Evolutionary conservation across 2,329 filamentous ascomycete genomes (phyloP).

Genomic region (Aspergillus sp.): DNA sequence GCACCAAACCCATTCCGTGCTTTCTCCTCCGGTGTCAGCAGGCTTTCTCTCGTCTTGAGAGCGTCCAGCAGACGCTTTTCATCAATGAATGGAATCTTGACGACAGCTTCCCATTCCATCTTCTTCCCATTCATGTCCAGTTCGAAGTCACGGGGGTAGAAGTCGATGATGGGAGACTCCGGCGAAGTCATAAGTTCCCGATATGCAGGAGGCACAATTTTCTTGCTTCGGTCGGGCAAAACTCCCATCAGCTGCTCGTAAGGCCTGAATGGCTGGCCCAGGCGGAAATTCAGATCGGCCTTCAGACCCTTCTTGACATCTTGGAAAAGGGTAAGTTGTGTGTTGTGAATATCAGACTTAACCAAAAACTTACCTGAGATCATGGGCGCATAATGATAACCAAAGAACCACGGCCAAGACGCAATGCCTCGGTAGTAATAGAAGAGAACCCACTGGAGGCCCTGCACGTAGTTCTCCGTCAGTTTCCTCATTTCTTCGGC

Average conservation of each 20-base stretch:
- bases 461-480: slow-evolving; percentile 95
- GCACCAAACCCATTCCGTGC: slow-evolving; percentile 87
- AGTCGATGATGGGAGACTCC: slow-evolving; percentile 92
- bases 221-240: slow-evolving; percentile 93
- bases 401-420: slow-evolving; percentile 98
- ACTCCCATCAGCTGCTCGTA: slow-evolving; percentile 99
- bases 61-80: slow-evolving; percentile 80
- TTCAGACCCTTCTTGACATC: slow-evolving; percentile 86
- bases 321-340: slow-evolving; percentile 31
- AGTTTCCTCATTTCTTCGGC: slow-evolving; percentile 77
- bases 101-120: slow-evolving; percentile 99
- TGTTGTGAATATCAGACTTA: not conserved
- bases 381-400: slow-evolving; percentile 95
- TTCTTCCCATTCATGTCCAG: slow-evolving; percentile 99
- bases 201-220: slow-evolving; percentile 84
- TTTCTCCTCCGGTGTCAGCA: slow-evolving; percentile 76
- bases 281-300: slow-evolving; percentile 85
- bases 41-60: slow-evolving; percentile 79
- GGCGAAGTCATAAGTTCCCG: slow-evolving; percentile 89
- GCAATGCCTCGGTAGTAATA: slow-evolving; percentile 98
- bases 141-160: slow-evolving; percentile 95
- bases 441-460: slow-evolving; percentile 94
- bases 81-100: slow-evolving; percentile 98
- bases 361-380: slow-evolving; percentile 68
- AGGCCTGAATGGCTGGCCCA: slow-evolving; percentile 91